These are phyloP conservation scores for Lactarius vividus DNA, from an alignment of 768 basidiomycete genomes.

Conservation along the genomic window DNA sequence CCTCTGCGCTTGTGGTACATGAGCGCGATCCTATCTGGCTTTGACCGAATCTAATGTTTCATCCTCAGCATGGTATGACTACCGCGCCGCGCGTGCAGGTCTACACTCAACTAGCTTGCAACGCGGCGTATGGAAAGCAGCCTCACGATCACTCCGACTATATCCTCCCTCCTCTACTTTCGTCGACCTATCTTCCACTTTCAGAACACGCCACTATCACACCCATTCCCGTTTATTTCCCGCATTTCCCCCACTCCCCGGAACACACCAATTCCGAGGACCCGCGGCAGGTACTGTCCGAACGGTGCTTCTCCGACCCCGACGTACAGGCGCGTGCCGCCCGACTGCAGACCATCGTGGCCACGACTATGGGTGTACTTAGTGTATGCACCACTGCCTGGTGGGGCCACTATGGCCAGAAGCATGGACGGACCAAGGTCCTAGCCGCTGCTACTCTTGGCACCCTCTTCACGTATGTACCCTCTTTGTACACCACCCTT, in stretches of 20 bases:
- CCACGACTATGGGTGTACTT: constrained; percentile 71
- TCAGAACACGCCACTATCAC: background rate
- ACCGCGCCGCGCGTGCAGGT: constrained; percentile 77
- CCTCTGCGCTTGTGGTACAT: constrained; percentile 64
- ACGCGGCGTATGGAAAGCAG: constrained; percentile 44
- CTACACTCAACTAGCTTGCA: constrained; percentile 74
- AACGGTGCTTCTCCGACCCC: constrained; percentile 45
- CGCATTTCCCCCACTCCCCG: constrained; percentile 18
- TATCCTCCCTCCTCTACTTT: constrained; percentile 15
- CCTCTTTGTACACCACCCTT: constrained; percentile 35
- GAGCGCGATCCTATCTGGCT: background rate
- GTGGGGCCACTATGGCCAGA: constrained; percentile 82
- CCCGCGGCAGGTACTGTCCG: constrained; percentile 39
- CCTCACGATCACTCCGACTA: constrained; percentile 39
- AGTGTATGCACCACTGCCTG: constrained; percentile 82
- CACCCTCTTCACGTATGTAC: constrained; percentile 67
- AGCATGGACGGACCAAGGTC: constrained; percentile 71
- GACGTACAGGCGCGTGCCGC: constrained; percentile 68
- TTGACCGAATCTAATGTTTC: constrained; percentile 13
- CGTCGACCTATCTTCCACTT: background rate
- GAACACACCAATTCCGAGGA: constrained; percentile 38
- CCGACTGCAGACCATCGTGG: constrained; percentile 72
- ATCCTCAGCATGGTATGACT: constrained; percentile 68
- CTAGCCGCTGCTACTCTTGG: constrained; percentile 66
- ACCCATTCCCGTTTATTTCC: constrained; percentile 17